phyloP scores from a whole-genome alignment of 73 alveolate genomes.

The Blepharisma stoltei region DNA sequence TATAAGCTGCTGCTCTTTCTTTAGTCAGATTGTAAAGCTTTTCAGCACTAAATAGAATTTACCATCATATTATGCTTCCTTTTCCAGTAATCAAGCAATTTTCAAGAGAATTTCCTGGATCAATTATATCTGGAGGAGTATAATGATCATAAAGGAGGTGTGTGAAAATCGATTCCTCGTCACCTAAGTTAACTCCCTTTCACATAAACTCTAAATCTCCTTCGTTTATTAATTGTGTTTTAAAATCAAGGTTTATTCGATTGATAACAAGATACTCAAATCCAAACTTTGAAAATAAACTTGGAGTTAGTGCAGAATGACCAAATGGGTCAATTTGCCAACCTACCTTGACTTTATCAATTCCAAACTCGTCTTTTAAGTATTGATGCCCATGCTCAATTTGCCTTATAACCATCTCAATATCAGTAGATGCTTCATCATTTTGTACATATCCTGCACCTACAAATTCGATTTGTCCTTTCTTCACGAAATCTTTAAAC shows the following conservation, averaged over 20 bases:
- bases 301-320: conserved; percentile 58
- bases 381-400: conserved; percentile 73
- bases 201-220: conserved; percentile 2
- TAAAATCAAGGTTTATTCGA: conserved; percentile 32
- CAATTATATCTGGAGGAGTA: not conserved
- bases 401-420: conserved; percentile 37
- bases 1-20: not conserved
- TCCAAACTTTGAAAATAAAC: conserved; percentile 41
- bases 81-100: not conserved
- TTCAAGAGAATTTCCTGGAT: no score
- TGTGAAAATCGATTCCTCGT: not conserved
- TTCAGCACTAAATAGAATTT: not conserved
- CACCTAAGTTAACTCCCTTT: not conserved
- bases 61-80: not conserved
- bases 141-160: conserved; percentile 22
- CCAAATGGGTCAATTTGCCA: conserved; percentile 92
- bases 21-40: not conserved
- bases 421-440: conserved; percentile 82
- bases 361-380: conserved; percentile 65
- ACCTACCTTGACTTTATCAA: conserved; percentile 65
- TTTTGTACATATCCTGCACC: conserved; percentile 90
- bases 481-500: conserved; percentile 49
- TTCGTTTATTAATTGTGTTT: not conserved
- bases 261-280: conserved; percentile 46
- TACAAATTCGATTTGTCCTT: conserved; percentile 78